Percentiles rank a stretch among this genome's conserved stretches.
Evolutionary conservation across 306 rosid species (phyloP).

Genomic region (Castanospermum australe): DNA sequence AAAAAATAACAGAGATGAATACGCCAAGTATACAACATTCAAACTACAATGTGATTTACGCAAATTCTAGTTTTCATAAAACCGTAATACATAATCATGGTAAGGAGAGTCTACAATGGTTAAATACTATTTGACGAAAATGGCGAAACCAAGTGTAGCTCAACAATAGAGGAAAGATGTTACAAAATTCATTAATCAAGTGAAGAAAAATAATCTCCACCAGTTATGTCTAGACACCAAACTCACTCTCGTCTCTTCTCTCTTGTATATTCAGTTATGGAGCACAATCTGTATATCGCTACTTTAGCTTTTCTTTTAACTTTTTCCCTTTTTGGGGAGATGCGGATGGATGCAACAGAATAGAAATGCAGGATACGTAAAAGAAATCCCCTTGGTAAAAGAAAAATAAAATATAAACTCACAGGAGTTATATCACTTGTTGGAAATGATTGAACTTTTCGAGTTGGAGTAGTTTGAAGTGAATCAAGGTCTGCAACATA

Average conservation of each 20-base stretch:
- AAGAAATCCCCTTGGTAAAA: slow-evolving; percentile 7
- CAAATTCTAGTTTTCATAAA: slow-evolving; percentile 1
- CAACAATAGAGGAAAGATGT: background rate
- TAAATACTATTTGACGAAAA: background rate
- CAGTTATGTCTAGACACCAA: background rate
- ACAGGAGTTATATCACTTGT: slow-evolving; percentile 57
- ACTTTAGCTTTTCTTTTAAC: slow-evolving; percentile 1
- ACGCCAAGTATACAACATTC: background rate
- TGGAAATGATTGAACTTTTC: slow-evolving; percentile 72
- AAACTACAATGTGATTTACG: background rate
- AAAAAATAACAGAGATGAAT: background rate
- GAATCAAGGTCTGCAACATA: slow-evolving; percentile 80
- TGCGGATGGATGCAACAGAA: background rate
- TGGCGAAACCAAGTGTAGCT: background rate
- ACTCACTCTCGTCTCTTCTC: background rate
- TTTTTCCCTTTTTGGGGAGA: background rate
- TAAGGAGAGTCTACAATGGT: background rate
- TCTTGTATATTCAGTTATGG: background rate
- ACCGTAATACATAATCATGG: background rate
- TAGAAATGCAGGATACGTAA: slow-evolving; percentile 22
- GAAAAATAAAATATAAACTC: slow-evolving; percentile 35
- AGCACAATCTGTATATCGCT: background rate
- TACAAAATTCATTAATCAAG: slow-evolving; percentile 7
- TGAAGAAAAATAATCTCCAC: background rate
- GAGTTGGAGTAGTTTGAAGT: slow-evolving; percentile 74